Evolutionary conservation across 202 grass and related monocot species (phyloP), one percentile per base, ranked within the genome.

Genomic region (Schoenoplectus triqueter): DNA sequence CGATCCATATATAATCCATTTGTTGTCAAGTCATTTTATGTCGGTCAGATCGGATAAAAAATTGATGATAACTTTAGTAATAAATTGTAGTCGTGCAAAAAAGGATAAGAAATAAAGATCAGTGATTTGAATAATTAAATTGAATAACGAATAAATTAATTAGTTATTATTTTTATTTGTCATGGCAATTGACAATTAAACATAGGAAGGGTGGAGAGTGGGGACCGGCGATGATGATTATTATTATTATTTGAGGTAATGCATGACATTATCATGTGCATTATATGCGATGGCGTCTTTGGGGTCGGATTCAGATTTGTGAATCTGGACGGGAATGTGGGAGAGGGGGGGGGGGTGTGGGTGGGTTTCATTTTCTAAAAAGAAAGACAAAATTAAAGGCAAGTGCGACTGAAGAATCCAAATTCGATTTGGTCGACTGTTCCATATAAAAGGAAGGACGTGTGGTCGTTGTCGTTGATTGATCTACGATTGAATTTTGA

Each of bases 291-390:
- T 71, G 68, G 7, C 6, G 68, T 71, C 62, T 47, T 70, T 7
- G 39, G 5, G 47, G 69, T 47, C 11, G 4, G 61, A 80, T 80
- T 63, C 69, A 50, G 56, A 64, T 21, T 20, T 2, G 60, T 81
- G 79, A 81, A 81, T 50, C 17, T 81, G 54, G 79, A 81, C 79
- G 47, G 9, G 66, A 81, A 19, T 42, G 14, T n/a, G 60, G 79
- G 79, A 21, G 0, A 60, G 8, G 31, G 55, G 76, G 39, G 31
- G 39, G 59, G 56, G 1, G 31, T 31, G 31, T 59, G 56, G 56
- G 56, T 59, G 56, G 56, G 13, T 10, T 57, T 57, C 55, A 56
- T 56, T 56, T 67, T 67, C 22, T 2, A 48, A 49, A 6, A 48
- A 49, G 44, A 48, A 72, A 42, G 10, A 41, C 3, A 42, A 72